Percentiles rank a stretch among this genome's conserved stretches.
Conservation (phyloP, 306 rosid species). For the Casuarina glauca region DNA sequence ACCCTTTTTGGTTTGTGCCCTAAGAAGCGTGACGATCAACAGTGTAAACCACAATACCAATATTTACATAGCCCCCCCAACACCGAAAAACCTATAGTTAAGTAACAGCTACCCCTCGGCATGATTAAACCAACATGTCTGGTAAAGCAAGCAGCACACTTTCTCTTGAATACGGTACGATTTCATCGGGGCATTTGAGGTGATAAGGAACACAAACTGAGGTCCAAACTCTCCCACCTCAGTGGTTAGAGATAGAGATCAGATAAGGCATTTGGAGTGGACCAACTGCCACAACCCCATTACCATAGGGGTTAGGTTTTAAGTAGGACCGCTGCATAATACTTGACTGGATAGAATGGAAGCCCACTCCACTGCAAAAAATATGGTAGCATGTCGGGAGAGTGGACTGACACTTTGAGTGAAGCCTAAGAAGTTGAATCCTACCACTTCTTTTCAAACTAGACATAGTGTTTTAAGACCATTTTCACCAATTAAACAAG, state of each 20-base stretch:
- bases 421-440: background rate
- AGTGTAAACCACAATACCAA: background rate
- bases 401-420: conserved; percentile 8
- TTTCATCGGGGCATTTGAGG: too few relatives aligned
- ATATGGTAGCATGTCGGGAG: background rate
- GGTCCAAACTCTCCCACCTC: background rate
- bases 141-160: too few relatives aligned
- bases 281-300: background rate
- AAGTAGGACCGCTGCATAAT: background rate
- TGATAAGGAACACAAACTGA: too few relatives aligned
- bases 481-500: background rate
- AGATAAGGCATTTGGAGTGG: background rate
- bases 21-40: background rate
- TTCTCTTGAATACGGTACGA: too few relatives aligned
- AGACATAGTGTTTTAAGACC: background rate
- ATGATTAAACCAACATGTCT: too few relatives aligned
- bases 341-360: background rate
- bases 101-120: too few relatives aligned
- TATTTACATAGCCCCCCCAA: background rate
- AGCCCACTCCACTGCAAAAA: background rate
- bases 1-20: conserved; percentile 18
- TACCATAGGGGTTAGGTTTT: background rate
- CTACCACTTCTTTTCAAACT: background rate
- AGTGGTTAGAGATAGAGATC: background rate
- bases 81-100: background rate